Evolutionary conservation across 1,284 basidiomycete genomes (phyloP).

Genomic region (Austroboletus novae-zelandiae): DNA sequence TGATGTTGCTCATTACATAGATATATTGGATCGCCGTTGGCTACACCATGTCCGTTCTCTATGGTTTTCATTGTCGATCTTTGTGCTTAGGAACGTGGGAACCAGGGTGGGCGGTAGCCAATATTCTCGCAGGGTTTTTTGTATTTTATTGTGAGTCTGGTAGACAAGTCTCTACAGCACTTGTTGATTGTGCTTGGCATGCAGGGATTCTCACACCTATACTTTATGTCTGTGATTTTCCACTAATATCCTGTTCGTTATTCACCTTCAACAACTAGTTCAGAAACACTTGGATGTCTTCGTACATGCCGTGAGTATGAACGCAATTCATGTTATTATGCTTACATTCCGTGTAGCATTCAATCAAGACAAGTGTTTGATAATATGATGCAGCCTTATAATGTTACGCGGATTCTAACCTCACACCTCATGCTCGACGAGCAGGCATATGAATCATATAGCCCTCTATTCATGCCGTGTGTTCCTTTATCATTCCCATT

Average conservation of each 20-base stretch:
- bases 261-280: slow-evolving; percentile 33
- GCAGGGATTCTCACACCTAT: slow-evolving; percentile 54
- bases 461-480: slow-evolving; percentile 63
- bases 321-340: background rate
- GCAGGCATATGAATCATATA: slow-evolving; percentile 60
- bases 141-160: slow-evolving; percentile 51
- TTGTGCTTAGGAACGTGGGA: slow-evolving; percentile 30
- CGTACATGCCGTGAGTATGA: slow-evolving; percentile 38
- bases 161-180: no score
- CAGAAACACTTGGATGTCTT: slow-evolving; percentile 44
- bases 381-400: slow-evolving; percentile 52
- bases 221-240: slow-evolving; percentile 19
- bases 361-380: slow-evolving; percentile 38
- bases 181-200: slow-evolving; percentile 31
- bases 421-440: slow-evolving; percentile 48
- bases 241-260: slow-evolving; percentile 34
- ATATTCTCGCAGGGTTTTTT: slow-evolving; percentile 65
- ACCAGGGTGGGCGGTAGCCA: slow-evolving; percentile 61
- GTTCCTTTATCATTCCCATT: slow-evolving; percentile 2
- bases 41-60: slow-evolving; percentile 28
- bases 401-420: slow-evolving; percentile 56
- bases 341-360: slow-evolving; percentile 21
- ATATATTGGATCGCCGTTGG: slow-evolving; percentile 46
- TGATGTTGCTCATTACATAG: slow-evolving; percentile 8
- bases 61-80: slow-evolving; percentile 3